Percentiles rank a stretch among this genome's conserved stretches.
Evolutionary conservation across 2,329 filamentous ascomycete genomes (phyloP).

Genomic region (Elsinoe arachidis): DNA sequence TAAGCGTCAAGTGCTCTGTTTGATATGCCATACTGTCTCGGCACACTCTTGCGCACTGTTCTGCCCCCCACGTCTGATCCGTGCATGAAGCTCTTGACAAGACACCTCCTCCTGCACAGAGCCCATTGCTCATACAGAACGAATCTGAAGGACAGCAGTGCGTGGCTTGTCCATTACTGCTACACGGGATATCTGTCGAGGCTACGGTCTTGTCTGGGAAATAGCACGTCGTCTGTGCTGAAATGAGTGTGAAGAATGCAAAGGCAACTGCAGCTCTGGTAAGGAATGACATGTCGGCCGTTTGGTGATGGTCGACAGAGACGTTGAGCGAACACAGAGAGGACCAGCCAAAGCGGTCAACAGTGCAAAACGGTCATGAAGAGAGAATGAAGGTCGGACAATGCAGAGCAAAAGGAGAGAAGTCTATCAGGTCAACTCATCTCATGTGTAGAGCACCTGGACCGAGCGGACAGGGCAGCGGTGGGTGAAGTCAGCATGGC

Average conservation of each 20-base stretch:
- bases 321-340: background rate
- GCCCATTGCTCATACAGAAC: conserved; percentile 26
- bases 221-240: conserved; percentile 22
- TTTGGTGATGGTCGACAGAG: conserved; percentile 1
- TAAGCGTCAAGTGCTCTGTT: background rate
- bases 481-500: background rate
- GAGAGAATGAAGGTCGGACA: background rate
- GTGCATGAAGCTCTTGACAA: conserved; percentile 26
- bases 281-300: conserved; percentile 11
- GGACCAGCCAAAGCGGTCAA: background rate
- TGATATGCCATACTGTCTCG: conserved; percentile 17
- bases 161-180: conserved; percentile 15
- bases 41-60: conserved; percentile 24
- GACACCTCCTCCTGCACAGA: conserved; percentile 25
- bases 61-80: conserved; percentile 24
- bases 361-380: conserved; percentile 6
- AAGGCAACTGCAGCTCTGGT: background rate
- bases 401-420: conserved; percentile 6
- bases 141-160: conserved; percentile 24
- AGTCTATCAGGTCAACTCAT: background rate
- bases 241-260: conserved; percentile 13
- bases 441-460: conserved; percentile 1
- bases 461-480: background rate
- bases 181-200: conserved; percentile 22
- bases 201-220: conserved; percentile 22